A percentile compares a stretch with the other conserved stretches of the same genome.
phyloP scores from a whole-genome alignment of 148 eudicot species.

The Vaccinium darrowii region DNA sequence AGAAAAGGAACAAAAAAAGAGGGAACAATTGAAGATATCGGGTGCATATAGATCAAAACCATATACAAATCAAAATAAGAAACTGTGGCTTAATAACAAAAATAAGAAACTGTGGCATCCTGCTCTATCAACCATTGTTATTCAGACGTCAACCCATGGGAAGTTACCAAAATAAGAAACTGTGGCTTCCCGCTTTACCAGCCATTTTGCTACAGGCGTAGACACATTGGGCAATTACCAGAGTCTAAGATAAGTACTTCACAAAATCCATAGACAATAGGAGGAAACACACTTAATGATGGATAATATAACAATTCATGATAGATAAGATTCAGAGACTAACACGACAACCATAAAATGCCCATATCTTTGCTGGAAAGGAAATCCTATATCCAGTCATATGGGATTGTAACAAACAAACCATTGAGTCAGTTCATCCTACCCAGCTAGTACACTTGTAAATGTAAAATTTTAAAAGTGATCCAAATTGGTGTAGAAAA shows the following conservation, averaged over 20 bases:
- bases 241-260: slow-evolving; percentile 5
- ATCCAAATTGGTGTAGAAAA: background rate
- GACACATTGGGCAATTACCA: background rate
- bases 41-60: background rate
- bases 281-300: background rate
- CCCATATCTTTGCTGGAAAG: background rate
- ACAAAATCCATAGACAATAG: background rate
- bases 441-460: background rate
- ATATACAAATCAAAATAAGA: background rate
- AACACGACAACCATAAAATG: background rate
- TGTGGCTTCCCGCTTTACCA: background rate
- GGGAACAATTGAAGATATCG: background rate
- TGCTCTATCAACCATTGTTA: background rate
- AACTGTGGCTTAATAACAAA: background rate
- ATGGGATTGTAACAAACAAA: background rate
- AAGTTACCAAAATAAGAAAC: background rate
- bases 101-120: background rate
- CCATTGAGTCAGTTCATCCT: background rate
- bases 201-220: background rate
- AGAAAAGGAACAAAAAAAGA: background rate
- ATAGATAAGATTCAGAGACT: background rate
- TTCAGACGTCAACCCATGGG: background rate
- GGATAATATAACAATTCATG: background rate
- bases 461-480: background rate
- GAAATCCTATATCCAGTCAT: background rate